Evolutionary conservation across 2,329 filamentous ascomycete species (phyloP), one percentile per base, ranked within the genome.

Genomic region (Fusarium fracticaudum): DNA sequence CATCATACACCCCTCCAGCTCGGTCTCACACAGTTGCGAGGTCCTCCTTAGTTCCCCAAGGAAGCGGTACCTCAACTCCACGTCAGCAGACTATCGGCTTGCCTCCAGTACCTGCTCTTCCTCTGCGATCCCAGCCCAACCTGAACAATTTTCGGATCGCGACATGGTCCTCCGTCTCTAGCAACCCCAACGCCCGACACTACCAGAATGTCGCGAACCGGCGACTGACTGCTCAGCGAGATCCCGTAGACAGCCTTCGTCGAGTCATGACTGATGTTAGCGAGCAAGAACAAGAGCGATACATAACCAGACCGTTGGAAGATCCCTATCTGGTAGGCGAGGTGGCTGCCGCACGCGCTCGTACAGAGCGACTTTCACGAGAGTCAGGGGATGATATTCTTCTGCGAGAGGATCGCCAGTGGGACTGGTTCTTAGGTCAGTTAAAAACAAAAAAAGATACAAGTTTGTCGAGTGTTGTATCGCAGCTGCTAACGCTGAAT

Each of bases 291-390:
- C 65, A 71, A 58, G 74, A 76, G 29, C 45, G 61, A 48, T 62
- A 76, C 35, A 40, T 75, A 76, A 54, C 80, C 80, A 84, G 87
- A 12, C 90, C 90, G 6, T 84, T 91, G 24, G 91, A 93, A 81
- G 91, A 93, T 73, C 91, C 91, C 1, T 87, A 91, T 64, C 83
- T 93, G 15, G 91, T 93, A 5, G 91, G 91, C 40, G 91, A 92
- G 81, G 86, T 86, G 58, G 91, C 91, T 8, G 91, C 91, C 5
- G 84, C 85, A 15, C 81, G 85, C 70, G 90, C 90, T 13, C 85
- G 89, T 48, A 81, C 83, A n/a, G 88, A 89, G 77, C 85, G 91
- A 69, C 80, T 91, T 35, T 85, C 86, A n/a, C 83, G 87, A 60
- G 88, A 91, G 81, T 85, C 84, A 44, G 85, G 85, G 2, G 87